Conservation (phyloP, 1,284 basidiomycete species). For the Porogramme epimiltina region DNA sequence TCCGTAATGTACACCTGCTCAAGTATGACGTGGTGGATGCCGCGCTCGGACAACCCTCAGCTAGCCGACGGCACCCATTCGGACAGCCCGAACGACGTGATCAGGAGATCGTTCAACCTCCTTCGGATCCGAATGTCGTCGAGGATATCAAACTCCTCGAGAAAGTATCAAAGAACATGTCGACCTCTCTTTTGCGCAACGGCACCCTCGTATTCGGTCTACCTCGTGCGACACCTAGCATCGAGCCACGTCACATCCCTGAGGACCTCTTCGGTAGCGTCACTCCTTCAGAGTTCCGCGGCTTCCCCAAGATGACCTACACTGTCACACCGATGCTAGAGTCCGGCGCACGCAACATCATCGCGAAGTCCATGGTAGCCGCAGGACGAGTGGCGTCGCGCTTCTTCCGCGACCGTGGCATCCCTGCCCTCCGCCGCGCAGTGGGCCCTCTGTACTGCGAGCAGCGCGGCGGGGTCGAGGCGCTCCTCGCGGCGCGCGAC, state of each 20-base stretch:
- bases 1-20: constrained; percentile 69
- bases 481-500: constrained; percentile 38
- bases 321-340: constrained; percentile 36
- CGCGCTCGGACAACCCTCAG: constrained; percentile 44
- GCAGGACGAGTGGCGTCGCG: constrained; percentile 79
- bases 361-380: constrained; percentile 86
- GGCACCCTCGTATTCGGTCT: constrained; percentile 7
- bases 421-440: constrained; percentile 72
- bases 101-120: neutral
- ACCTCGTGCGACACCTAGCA: constrained; percentile 7
- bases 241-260: constrained; percentile 25
- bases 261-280: constrained; percentile 18
- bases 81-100: constrained; percentile 6
- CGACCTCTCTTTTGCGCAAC: constrained; percentile 7
- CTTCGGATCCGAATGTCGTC: neutral
- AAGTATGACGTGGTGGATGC: constrained; percentile 75
- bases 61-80: too few relatives aligned
- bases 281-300: constrained; percentile 42
- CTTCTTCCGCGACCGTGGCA: constrained; percentile 62
- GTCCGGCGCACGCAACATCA: constrained; percentile 52
- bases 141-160: constrained; percentile 23
- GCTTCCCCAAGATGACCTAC: constrained; percentile 61
- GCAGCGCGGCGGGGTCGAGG: constrained; percentile 23
- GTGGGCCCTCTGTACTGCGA: constrained; percentile 30
- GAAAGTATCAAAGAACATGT: constrained; percentile 15